A percentile compares a stretch with the other conserved stretches of the same genome.
Conservation (phyloP, 2,329 filamentous ascomycete species). For the Arthroderma sp. region DNA sequence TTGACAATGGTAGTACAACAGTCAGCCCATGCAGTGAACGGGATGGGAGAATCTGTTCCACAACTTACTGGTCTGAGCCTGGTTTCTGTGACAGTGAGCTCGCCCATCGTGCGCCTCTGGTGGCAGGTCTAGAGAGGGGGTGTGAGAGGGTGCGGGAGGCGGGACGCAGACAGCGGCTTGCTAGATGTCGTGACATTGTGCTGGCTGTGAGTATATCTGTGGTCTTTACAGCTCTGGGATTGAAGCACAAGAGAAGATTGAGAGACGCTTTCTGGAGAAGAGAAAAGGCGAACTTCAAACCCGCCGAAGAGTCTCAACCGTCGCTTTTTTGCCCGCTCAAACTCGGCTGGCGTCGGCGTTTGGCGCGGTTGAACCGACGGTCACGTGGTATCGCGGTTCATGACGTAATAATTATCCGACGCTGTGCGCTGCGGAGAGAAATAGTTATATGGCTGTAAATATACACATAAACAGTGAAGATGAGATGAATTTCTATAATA, state of each 20-base stretch:
- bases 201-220: neutral
- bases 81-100: constrained; percentile 44
- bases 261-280: neutral
- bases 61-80: constrained; percentile 45
- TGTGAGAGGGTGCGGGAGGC: constrained; percentile 2
- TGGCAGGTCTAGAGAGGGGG: constrained; percentile 5
- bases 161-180: constrained; percentile 9
- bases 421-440: too few relatives aligned
- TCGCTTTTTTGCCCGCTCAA: constrained; percentile 2
- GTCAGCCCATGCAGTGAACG: neutral
- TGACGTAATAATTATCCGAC: neutral
- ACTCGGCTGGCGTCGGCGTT: constrained; percentile 20
- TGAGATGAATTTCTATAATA: too few relatives aligned
- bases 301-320: too few relatives aligned
- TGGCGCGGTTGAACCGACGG: neutral
- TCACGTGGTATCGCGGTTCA: constrained; percentile 1
- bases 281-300: neutral
- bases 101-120: constrained; percentile 32
- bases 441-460: too few relatives aligned
- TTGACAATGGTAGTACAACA: neutral
- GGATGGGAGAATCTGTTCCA: neutral
- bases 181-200: constrained; percentile 13
- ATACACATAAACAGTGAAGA: too few relatives aligned
- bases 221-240: too few relatives aligned
- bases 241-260: too few relatives aligned